Evolutionary conservation across 805 yeast genomes (phyloP).

Genomic region (Pichia cephalocereana): DNA sequence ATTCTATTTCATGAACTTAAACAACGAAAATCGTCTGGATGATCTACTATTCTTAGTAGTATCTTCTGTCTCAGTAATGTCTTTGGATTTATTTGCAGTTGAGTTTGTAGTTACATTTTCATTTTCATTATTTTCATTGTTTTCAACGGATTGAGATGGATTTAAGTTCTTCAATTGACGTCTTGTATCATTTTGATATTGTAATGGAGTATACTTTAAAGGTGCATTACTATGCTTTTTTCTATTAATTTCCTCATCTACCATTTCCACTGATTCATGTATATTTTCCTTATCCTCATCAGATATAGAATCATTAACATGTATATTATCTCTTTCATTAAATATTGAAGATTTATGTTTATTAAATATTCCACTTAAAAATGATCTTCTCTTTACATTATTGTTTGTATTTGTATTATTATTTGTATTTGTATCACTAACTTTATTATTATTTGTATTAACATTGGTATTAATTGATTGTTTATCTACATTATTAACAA

Average conservation of each 20-base stretch:
- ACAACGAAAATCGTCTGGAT: slow-evolving; percentile 5
- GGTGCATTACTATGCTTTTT: too few species aligned
- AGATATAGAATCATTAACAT: not conserved
- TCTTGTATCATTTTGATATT: not conserved
- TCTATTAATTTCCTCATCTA: too few species aligned
- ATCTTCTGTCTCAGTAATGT: not conserved
- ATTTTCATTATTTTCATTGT: not conserved
- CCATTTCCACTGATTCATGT: too few species aligned
- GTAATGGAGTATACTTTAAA: too few species aligned
- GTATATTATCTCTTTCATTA: not conserved
- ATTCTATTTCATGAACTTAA: slow-evolving; percentile 1
- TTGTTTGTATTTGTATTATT: not conserved
- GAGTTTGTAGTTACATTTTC: not conserved
- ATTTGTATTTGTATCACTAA: not conserved
- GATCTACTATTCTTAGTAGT: not conserved
- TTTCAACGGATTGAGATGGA: not conserved
- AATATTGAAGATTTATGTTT: not conserved
- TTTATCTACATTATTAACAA: not conserved
- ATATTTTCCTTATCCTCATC: not conserved
- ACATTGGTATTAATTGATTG: not conserved
- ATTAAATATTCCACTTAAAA: slow-evolving; percentile 1
- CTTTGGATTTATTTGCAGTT: too few species aligned
- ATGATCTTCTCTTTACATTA: slow-evolving; percentile 1
- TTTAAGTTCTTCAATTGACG: not conserved
- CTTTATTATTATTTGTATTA: not conserved